phyloP scores from a whole-genome alignment of 2,329 filamentous ascomycete species.

The Lachnellula willkommii region DNA sequence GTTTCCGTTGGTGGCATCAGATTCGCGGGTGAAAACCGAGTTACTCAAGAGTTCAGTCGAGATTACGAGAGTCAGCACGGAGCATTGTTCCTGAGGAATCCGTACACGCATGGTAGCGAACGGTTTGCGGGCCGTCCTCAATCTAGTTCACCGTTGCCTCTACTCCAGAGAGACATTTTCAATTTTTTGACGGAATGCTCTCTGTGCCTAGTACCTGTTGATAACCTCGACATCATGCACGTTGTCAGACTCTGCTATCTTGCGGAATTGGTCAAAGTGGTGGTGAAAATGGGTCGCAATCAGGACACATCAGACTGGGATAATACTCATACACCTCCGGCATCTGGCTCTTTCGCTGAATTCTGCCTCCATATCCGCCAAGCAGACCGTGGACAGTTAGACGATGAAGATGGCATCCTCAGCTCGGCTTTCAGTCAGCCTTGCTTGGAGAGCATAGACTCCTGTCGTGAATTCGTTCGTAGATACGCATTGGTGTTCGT shows the following conservation, averaged over 20 bases:
- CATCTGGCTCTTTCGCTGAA: slow-evolving; percentile 18
- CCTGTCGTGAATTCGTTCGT: slow-evolving; percentile 57
- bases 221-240: slow-evolving; percentile 70
- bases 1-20: slow-evolving; percentile 69
- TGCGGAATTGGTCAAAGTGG: slow-evolving; percentile 82
- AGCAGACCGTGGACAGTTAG: slow-evolving; percentile 7
- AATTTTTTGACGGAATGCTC: slow-evolving; percentile 76
- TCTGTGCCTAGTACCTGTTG: slow-evolving; percentile 61
- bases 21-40: slow-evolving; percentile 52
- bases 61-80: slow-evolving; percentile 68
- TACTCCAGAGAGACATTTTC: slow-evolving; percentile 68
- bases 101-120: slow-evolving; percentile 3
- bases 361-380: slow-evolving; percentile 22
- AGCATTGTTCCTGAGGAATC: slow-evolving; percentile 55
- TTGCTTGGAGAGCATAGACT: slow-evolving; percentile 44
- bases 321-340: slow-evolving; percentile 3
- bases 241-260: slow-evolving; percentile 82
- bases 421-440: slow-evolving; percentile 50
- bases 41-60: slow-evolving; percentile 60
- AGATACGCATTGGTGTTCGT: slow-evolving; percentile 89
- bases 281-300: slow-evolving; percentile 54
- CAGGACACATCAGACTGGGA: slow-evolving; percentile 45
- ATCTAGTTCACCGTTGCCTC: slow-evolving; percentile 34
- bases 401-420: slow-evolving; percentile 21
- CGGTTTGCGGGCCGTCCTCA: slow-evolving; percentile 29